Percentiles rank a stretch among this genome's conserved stretches.
phyloP scores from a whole-genome alignment of 1,139 yeast species.

The Zygoascus hellenicus region DNA sequence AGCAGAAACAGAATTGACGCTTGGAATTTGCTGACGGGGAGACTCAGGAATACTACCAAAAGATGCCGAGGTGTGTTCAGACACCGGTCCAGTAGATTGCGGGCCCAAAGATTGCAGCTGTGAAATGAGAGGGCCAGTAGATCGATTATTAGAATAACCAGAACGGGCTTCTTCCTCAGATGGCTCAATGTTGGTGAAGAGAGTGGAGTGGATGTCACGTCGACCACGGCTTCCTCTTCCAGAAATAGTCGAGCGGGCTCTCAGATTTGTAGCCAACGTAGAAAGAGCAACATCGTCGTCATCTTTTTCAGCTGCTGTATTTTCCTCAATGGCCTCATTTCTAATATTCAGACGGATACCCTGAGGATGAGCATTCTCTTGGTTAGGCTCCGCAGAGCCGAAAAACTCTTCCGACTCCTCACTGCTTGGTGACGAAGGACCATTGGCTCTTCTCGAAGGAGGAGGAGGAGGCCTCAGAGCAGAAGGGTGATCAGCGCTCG shows the following conservation, averaged over 20 bases:
- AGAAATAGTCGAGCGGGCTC: constrained; percentile 29
- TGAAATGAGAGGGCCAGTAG: constrained; percentile 16
- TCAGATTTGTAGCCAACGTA: constrained; percentile 29
- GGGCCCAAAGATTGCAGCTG: constrained; percentile 19
- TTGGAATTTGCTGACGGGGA: constrained; percentile 4
- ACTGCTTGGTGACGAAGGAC: constrained; percentile 16
- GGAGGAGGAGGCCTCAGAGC: constrained; percentile 56
- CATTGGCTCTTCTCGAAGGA: constrained; percentile 52
- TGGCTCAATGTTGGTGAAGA: constrained; percentile 47
- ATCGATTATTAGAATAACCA: constrained; percentile 8
- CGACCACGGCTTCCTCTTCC: constrained; percentile 35
- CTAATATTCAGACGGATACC: constrained; percentile 27
- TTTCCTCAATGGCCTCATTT: constrained; percentile 33
- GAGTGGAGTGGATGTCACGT: constrained; percentile 48
- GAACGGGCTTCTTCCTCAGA: constrained; percentile 22
- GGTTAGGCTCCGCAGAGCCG: neutral
- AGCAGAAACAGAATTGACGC: constrained; percentile 7
- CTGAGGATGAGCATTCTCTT: neutral
- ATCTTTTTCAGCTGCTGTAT: constrained; percentile 23
- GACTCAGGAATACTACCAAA: constrained; percentile 9
- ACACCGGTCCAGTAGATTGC: neutral
- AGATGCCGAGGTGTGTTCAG: constrained; percentile 1
- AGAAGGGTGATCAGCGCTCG: neutral
- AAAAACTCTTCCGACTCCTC: neutral
- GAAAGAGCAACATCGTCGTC: constrained; percentile 31